These are phyloP conservation scores for Solanum chiquidenum DNA, from an alignment of 257 asterid species.

Conservation along the genomic window DNA sequence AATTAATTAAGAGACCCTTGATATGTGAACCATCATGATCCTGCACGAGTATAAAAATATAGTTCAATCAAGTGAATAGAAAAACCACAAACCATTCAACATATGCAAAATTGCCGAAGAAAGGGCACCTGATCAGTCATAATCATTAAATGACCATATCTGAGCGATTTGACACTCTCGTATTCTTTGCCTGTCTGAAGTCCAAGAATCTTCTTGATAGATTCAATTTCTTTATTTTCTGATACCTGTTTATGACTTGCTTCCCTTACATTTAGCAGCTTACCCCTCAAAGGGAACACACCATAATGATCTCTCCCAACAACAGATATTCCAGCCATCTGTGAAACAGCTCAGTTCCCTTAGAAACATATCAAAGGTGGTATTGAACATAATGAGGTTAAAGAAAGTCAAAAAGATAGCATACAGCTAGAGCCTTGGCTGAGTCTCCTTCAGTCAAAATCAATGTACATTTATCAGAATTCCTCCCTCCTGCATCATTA, in stretches of 20 bases:
- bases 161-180: slow-evolving; percentile 60
- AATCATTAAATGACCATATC: slow-evolving; percentile 95
- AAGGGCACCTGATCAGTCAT: slow-evolving; percentile 92
- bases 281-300: slow-evolving; percentile 90
- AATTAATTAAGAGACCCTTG: slow-evolving; percentile 85
- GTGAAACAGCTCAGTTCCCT: slow-evolving; percentile 4
- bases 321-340: slow-evolving; percentile 90
- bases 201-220: slow-evolving; percentile 80
- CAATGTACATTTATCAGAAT: slow-evolving; percentile 78
- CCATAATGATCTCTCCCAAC: slow-evolving; percentile 87
- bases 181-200: slow-evolving; percentile 81
- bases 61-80: neutral
- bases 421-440: slow-evolving; percentile 96
- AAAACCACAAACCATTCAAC: neutral
- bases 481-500: slow-evolving; percentile 82
- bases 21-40: slow-evolving; percentile 99
- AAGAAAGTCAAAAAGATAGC: neutral
- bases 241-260: slow-evolving; percentile 73
- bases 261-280: slow-evolving; percentile 92
- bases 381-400: neutral
- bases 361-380: neutral
- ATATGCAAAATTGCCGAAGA: neutral
- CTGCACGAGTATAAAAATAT: slow-evolving; percentile 25
- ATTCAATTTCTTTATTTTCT: slow-evolving; percentile 74
- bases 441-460: slow-evolving; percentile 99